These are phyloP conservation scores for Sapria himalayana DNA, from an alignment of 345 rosid species.

Conservation along the genomic window DNA sequence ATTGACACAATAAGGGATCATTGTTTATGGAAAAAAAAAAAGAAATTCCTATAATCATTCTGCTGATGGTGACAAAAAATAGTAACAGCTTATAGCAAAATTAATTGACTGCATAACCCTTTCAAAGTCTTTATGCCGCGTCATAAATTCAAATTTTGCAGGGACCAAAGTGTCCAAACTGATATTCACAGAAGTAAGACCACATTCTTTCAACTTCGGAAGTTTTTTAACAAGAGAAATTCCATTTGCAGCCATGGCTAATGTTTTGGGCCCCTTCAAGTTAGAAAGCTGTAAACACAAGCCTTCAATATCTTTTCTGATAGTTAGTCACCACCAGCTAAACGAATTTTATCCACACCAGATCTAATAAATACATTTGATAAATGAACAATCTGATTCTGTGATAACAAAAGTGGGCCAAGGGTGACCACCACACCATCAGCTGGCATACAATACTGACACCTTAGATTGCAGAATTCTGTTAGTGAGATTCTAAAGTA, in stretches of 20 bases:
- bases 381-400: conserved; percentile 43
- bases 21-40: no score
- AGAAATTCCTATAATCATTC: no score
- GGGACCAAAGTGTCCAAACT: conserved; percentile 79
- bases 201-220: conserved; percentile 57
- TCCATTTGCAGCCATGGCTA: conserved; percentile 84
- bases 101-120: conserved; percentile 69
- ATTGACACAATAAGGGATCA: no score
- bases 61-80: no score
- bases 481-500: conserved; percentile 84
- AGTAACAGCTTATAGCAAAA: conserved; percentile 59
- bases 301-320: conserved; percentile 65
- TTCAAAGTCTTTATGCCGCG: conserved; percentile 63
- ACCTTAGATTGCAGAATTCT: conserved; percentile 80
- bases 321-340: conserved; percentile 92
- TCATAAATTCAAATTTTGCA: conserved; percentile 74
- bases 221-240: conserved; percentile 63
- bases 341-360: conserved; percentile 73
- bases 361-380: conserved; percentile 58
- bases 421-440: conserved; percentile 86
- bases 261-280: conserved; percentile 57
- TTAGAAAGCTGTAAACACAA: conserved; percentile 44
- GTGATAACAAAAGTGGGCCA: conserved; percentile 34
- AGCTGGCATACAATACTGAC: conserved; percentile 88
- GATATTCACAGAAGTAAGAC: conserved; percentile 48